These are phyloP conservation scores for Backusella morwellensis DNA, from an alignment of 192 early-diverging fungal genomes.

Conservation along the genomic window DNA sequence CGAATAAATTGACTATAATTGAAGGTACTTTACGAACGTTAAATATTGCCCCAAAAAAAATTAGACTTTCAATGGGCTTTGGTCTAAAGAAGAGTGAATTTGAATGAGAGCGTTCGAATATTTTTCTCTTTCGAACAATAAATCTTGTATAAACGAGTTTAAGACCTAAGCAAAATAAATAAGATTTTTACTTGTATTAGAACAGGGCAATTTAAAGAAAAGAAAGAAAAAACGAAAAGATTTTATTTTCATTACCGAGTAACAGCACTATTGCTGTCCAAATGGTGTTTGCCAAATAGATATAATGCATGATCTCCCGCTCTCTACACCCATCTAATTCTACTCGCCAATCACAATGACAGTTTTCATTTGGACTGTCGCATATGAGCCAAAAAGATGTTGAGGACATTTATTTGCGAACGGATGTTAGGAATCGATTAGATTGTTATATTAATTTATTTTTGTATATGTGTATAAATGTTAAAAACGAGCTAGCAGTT, in stretches of 20 bases:
- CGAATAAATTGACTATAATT: neutral
- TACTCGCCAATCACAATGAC: constrained; percentile 35
- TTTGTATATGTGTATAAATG: neutral
- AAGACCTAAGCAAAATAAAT: constrained; percentile 4
- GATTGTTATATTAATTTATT: neutral
- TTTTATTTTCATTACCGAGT: constrained; percentile 16
- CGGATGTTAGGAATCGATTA: neutral
- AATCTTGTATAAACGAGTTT: constrained; percentile 16
- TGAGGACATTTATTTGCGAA: neutral
- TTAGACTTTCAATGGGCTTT: constrained; percentile 27
- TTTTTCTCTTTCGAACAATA: constrained; percentile 14
- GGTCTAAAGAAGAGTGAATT: constrained; percentile 15
- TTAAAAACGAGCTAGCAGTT: neutral
- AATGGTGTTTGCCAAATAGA: constrained; percentile 12
- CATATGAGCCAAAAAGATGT: constrained; percentile 21
- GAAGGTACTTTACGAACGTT: constrained; percentile 22
- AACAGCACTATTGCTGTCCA: neutral
- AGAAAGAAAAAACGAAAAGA: too few relatives aligned
- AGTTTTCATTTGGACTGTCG: constrained; percentile 4
- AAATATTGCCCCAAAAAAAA: constrained; percentile 15
- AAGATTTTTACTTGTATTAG: too few relatives aligned
- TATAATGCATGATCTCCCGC: neutral
- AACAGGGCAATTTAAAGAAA: too few relatives aligned
- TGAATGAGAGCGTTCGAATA: neutral
- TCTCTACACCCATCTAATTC: constrained; percentile 10